Conservation (phyloP, 2,329 filamentous ascomycete species). For the Aureobasidium sp. region DNA sequence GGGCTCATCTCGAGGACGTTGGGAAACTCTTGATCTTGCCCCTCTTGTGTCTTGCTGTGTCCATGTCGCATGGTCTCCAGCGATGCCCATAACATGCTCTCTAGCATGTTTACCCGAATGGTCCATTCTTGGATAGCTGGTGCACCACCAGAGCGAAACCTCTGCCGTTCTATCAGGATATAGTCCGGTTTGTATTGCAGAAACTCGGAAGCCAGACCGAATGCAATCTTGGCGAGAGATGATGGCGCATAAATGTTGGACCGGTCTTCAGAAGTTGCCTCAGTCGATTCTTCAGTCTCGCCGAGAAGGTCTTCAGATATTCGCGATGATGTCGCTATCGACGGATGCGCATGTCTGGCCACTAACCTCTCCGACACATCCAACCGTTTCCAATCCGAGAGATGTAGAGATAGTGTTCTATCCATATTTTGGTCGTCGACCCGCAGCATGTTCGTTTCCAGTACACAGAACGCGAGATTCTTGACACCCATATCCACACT, state of each 20-base stretch:
- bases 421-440: neutral
- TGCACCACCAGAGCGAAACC: slow-evolving; percentile 55
- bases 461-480: slow-evolving; percentile 66
- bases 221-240: slow-evolving; percentile 47
- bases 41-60: neutral
- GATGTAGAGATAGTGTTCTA: slow-evolving; percentile 14
- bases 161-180: slow-evolving; percentile 60
- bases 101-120: slow-evolving; percentile 69
- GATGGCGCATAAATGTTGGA: slow-evolving; percentile 33
- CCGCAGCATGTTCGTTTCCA: slow-evolving; percentile 17
- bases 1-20: slow-evolving; percentile 45
- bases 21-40: slow-evolving; percentile 16
- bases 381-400: slow-evolving; percentile 30
- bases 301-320: neutral
- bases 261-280: neutral
- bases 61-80: slow-evolving; percentile 45
- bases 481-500: slow-evolving; percentile 80
- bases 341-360: neutral
- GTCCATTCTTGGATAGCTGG: slow-evolving; percentile 72
- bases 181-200: slow-evolving; percentile 52
- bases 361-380: slow-evolving; percentile 19
- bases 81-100: slow-evolving; percentile 69
- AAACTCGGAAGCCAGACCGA: slow-evolving; percentile 44
- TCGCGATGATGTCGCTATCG: neutral
- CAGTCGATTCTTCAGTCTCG: neutral